A percentile compares a stretch with the other conserved stretches of the same genome.
These are phyloP conservation scores for Leccinum fuscescens DNA, from an alignment of 1,284 basidiomycete genomes.

Conservation along the genomic window DNA sequence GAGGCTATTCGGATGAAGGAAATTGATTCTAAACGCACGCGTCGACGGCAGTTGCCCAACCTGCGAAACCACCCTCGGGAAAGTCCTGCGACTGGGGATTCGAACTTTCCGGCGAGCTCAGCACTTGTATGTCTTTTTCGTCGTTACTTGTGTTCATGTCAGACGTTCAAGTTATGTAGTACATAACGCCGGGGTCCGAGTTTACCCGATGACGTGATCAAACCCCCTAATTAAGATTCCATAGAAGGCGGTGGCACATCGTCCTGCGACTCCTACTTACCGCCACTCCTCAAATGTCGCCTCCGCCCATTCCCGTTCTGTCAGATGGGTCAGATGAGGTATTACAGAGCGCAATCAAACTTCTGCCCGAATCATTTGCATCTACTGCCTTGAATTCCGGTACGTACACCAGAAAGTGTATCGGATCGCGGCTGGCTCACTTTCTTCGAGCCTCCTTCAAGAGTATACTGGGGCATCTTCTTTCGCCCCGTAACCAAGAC, in stretches of 20 bases:
- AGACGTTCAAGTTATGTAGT: background rate
- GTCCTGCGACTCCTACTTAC: background rate
- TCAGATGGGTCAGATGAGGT: background rate
- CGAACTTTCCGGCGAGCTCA: background rate
- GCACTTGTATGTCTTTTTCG: background rate
- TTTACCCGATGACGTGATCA: background rate
- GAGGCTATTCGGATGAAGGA: background rate
- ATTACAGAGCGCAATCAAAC: background rate
- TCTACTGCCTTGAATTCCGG: background rate
- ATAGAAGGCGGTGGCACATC: background rate
- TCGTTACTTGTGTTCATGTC: background rate
- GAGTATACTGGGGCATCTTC: background rate
- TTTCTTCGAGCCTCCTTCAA: background rate
- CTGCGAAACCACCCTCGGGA: conserved; percentile 29
- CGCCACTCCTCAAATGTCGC: background rate
- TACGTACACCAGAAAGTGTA: background rate
- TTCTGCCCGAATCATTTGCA: background rate
- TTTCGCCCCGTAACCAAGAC: background rate
- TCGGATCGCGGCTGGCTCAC: background rate
- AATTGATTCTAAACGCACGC: conserved; percentile 20
- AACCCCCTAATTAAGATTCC: too few species aligned
- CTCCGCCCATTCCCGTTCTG: background rate
- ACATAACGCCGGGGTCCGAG: background rate
- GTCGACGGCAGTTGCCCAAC: conserved; percentile 32
- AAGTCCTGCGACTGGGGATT: conserved; percentile 8